Percentiles rank a stretch among this genome's conserved stretches.
Evolutionary conservation across 2,329 filamentous ascomycete species (phyloP).

Genomic region (Aspergillus niger): DNA sequence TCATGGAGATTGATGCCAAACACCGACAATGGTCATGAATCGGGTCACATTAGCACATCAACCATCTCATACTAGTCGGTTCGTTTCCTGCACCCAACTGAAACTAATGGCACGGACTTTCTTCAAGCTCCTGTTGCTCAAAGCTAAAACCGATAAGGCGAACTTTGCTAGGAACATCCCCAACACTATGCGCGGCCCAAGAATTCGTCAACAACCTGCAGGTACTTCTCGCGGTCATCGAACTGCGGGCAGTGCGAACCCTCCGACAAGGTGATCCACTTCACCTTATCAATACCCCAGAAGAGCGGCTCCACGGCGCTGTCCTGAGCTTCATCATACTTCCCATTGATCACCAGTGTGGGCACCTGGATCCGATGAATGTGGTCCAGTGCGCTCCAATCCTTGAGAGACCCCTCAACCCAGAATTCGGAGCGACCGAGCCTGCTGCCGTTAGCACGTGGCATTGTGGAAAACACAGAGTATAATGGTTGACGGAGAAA

Average conservation of each 20-base stretch:
- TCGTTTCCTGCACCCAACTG: background rate
- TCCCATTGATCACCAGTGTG: slow-evolving; percentile 3
- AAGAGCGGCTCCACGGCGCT: slow-evolving; percentile 5
- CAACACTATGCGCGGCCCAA: background rate
- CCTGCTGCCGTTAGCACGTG: background rate
- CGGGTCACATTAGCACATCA: background rate
- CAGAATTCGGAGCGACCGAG: slow-evolving; percentile 1
- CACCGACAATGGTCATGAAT: background rate
- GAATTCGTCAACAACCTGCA: background rate
- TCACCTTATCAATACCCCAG: slow-evolving; percentile 2
- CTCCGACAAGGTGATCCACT: slow-evolving; percentile 1
- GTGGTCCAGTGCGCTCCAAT: slow-evolving; percentile 3
- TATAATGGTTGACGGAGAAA: no score
- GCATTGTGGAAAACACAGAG: background rate
- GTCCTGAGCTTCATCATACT: slow-evolving; percentile 5
- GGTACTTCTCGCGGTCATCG: slow-evolving; percentile 1
- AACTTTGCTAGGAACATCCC: background rate
- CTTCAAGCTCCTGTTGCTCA: background rate
- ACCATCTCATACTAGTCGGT: background rate
- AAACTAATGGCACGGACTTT: background rate
- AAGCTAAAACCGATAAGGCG: background rate
- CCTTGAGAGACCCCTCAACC: background rate
- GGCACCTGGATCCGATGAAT: background rate
- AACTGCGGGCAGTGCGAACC: slow-evolving; percentile 6
- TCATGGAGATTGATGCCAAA: background rate